phyloP scores from a whole-genome alignment of 106 monocot genomes.

The Gastrodia elata region DNA sequence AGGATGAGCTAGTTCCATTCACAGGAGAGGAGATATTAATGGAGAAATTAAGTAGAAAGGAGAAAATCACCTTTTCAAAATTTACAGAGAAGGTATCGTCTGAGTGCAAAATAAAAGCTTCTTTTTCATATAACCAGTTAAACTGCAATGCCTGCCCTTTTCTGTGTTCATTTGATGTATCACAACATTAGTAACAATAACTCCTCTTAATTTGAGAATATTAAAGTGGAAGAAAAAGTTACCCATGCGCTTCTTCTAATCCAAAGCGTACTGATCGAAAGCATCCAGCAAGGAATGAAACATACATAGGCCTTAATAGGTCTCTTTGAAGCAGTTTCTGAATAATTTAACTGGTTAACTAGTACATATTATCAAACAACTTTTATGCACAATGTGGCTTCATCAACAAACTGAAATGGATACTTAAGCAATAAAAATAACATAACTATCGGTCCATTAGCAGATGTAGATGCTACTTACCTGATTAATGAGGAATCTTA shows the following conservation, averaged over 20 bases:
- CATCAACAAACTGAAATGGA: not conserved
- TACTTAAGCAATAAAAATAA: not conserved
- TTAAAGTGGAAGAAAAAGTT: conserved; percentile 1
- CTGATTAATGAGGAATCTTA: conserved; percentile 79
- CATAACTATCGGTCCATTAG: not conserved
- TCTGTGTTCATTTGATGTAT: conserved; percentile 27
- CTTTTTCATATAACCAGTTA: conserved; percentile 82
- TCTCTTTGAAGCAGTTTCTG: conserved; percentile 60
- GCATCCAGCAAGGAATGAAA: conserved; percentile 91
- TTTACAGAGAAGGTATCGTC: conserved; percentile 85
- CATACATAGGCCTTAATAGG: conserved; percentile 80
- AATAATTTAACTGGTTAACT: conserved; percentile 6
- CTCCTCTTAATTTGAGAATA: conserved; percentile 5
- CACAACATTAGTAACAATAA: conserved; percentile 7
- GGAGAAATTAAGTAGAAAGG: not conserved
- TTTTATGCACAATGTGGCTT: not conserved
- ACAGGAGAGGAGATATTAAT: not conserved
- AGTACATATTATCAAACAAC: not conserved
- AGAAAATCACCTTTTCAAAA: conserved; percentile 57
- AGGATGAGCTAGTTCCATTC: not conserved
- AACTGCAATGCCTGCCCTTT: conserved; percentile 94
- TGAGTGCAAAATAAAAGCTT: conserved; percentile 52
- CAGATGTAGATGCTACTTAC: conserved; percentile 20
- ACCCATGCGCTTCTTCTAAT: conserved; percentile 94
- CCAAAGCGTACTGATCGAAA: conserved; percentile 96